Base-by-base conservation (phyloP, 1,139 yeast species). In the Candida sanyaensis region DNA sequence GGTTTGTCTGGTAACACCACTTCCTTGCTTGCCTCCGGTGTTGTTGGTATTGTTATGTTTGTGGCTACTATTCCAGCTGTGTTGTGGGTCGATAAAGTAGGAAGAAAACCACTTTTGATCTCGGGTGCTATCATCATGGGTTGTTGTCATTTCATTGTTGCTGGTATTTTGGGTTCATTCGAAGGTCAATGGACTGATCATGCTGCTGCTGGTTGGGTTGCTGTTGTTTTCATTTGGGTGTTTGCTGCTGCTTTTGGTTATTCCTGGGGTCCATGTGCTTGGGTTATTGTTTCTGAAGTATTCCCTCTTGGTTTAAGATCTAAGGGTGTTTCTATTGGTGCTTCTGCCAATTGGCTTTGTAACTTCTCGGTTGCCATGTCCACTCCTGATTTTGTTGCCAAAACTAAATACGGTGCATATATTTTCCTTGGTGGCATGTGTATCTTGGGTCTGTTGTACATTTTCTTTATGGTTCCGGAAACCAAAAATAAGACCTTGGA, bases 131-230 rank as follows among this genome's bases (percentile, higher is more conserved):
- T 49, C 17, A 43, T 52, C 34, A 50, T 51, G 53, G 51, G 51
- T 27, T 29, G 42, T 12, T 51, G 53, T 38, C 49, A 51, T 39
- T 48, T 58, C 51, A 48, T 60, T 30, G 66, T 78, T 61, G 62
- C 56, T 23, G 82, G 91, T 12, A 73, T 86, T 37, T 75, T 86
- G 43, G 95, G 93, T 60, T 81, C 47, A 40, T 56, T 52, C 42
- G 51, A 43, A 6, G 60, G 54, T 12, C 31, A 45, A 17, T 47
- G 28, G 28, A 53, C 49, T 28, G 41, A 48, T 31, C 50, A 57
- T 39, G 51, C 48, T 6, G 55, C 52, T 34, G 62, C 64, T 26
- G 69, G 73, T 46, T 80, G 81, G 61, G 78, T 81, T 24, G 82
- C 61, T 30, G 55, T 59, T 47, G 61, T 77, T 33, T 78, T 75